Base-by-base conservation (phyloP, 1,139 yeast genomes). In the Pichia terricola region DNA sequence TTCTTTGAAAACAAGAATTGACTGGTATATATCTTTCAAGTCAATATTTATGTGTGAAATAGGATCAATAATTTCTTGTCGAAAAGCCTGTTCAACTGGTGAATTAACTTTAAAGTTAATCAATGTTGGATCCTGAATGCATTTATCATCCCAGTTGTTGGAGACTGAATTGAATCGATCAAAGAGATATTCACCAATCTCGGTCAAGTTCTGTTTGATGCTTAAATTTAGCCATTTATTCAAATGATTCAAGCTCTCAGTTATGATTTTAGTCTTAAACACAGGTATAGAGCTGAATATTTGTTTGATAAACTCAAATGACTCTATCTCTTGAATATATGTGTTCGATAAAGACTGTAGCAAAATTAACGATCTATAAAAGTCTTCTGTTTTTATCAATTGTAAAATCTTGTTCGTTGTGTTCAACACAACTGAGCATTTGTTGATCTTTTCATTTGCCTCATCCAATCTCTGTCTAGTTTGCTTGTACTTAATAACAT, bases 391-490 rank as follows among this genome's bases (percentile, higher is more conserved):
- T 49, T 78, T 76, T 51, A 88, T 82, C 58, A 88, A 68, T 41
- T 85, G 94, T 59, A 87, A 88, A 44, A 88, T 86, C 56, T 81
- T 83, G 61, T 88, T 89, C 28, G 95, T 84, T 54, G 83, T 73
- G 58, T 89, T 95, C 49, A 91, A 69, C 9, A 89, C 91, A 52
- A 83, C 89, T 33, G 89, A 69, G 55, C 95, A 84, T 47, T 81
- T 69, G 48, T 72, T 79, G 42, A 83, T 70, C 40, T 79, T 74
- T 37, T 72, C 68, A 26, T 70, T 73, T 0, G 88, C 77, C 54
- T 82, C 88, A 40, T 73, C 70, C 50, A 83, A 79, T 55, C 79
- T 77, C 47, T 69, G 65, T 34, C 75, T 67, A 6, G 80, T 73
- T 53, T 78, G 81, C 52, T 79, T 80, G 49, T 74, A 66, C 46